A percentile compares a stretch with the other conserved stretches of the same genome.
phyloP scores from a whole-genome alignment of 306 rosid genomes.

The Abrus precatorius region DNA sequence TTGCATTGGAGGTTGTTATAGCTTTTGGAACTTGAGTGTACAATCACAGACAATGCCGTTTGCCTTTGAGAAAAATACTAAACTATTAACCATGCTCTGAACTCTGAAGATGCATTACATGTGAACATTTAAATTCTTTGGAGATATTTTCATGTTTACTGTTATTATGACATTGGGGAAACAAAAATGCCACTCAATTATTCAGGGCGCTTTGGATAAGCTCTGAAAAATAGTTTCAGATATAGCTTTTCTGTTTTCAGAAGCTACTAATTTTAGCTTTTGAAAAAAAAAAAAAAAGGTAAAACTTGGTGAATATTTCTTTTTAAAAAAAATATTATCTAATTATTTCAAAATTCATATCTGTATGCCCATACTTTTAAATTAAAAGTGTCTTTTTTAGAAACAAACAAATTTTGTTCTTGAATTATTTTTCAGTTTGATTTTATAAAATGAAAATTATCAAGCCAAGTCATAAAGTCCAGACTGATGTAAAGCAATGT shows the following conservation, averaged over 20 bases:
- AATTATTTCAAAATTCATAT: not conserved
- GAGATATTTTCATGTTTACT: not conserved
- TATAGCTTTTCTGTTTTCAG: not conserved
- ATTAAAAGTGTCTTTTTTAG: not conserved
- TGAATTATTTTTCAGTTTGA: not conserved
- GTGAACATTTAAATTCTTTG: not conserved
- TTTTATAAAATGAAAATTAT: not conserved
- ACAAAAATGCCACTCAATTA: not conserved
- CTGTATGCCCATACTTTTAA: not conserved
- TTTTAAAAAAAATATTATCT: not conserved
- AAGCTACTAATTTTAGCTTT: constrained; percentile 2
- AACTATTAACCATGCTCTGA: not conserved
- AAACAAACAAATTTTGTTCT: not conserved
- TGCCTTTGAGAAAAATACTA: not conserved
- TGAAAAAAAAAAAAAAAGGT: not conserved
- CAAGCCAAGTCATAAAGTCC: not conserved
- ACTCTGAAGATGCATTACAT: not conserved
- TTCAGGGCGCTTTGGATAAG: not conserved
- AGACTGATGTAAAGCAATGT: not conserved
- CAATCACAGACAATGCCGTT: not conserved
- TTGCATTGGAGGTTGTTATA: not conserved
- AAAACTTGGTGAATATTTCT: not conserved
- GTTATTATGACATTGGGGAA: not conserved
- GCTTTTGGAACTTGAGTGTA: not conserved
- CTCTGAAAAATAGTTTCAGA: not conserved